These are phyloP conservation scores for Aspergillus haitiensis DNA, from an alignment of 495 filamentous ascomycete species.

Conservation along the genomic window DNA sequence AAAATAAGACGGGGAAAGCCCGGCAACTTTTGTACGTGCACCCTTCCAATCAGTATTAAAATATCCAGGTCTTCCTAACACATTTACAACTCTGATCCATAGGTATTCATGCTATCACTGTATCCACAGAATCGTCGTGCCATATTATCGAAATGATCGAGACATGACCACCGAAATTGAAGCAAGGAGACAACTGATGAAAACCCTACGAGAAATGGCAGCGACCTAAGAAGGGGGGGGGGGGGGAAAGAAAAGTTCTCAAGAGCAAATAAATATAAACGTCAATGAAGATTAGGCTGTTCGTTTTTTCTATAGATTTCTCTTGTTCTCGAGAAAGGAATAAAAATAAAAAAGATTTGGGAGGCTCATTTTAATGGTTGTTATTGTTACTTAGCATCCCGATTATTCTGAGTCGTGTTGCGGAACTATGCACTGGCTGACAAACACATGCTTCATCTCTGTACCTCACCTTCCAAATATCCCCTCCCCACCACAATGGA, in stretches of 20 bases:
- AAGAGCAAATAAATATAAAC: neutral
- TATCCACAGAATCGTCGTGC: slow-evolving; percentile 39
- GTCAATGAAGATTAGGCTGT: too few relatives aligned
- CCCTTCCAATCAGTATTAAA: neutral
- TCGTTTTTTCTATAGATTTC: neutral
- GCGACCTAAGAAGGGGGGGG: neutral
- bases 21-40: slow-evolving; percentile 41
- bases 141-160: slow-evolving; percentile 42
- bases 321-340: neutral
- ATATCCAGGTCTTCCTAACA: neutral
- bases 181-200: slow-evolving; percentile 39
- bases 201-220: slow-evolving; percentile 30
- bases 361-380: too few relatives aligned
- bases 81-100: neutral
- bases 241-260: neutral
- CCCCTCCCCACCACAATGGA: too few relatives aligned
- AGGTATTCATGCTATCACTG: slow-evolving; percentile 48
- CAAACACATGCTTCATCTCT: too few relatives aligned
- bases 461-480: too few relatives aligned
- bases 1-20: slow-evolving; percentile 28
- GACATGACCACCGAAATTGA: slow-evolving; percentile 41
- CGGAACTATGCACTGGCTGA: too few relatives aligned
- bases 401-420: too few relatives aligned
- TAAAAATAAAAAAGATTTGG: too few relatives aligned
- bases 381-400: too few relatives aligned